Base-by-base conservation (phyloP, 2,329 filamentous ascomycete species). In the Tricladium varicosporioides region DNA sequence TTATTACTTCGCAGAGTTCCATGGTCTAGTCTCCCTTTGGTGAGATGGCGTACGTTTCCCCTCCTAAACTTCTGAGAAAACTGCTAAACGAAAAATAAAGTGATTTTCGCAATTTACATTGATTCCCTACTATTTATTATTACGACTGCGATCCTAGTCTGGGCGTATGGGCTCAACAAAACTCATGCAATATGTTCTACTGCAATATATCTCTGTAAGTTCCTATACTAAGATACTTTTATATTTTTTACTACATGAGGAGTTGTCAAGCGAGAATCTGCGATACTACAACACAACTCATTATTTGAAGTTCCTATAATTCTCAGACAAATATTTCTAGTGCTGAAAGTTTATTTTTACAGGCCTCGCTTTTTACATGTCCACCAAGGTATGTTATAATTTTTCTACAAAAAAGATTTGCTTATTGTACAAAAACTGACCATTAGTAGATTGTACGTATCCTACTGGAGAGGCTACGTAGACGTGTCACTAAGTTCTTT, bases 101-200 rank as follows among this genome's bases (percentile, higher is more conserved):
- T 65, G 3, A 59, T 61, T 19, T 52, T 86, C 36, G 74, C 76
- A 2, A 82, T 87, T 22, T 86, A 86, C 62, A 36, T 74, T 59
- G 82, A 86, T 61, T 86, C 83, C 0, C 82, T 80, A 56, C 60
- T 80, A 4, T 87, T 87, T 64, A 80, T 85, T 18, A 76, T 85
- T 63, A 76, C 76, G 4, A 81, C 82, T 2, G 76, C 78, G 1
- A 71, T 86, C 10, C 67, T 87, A 14, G 76, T 83, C 53, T 78
- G 81, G 60, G 79, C 82, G 0, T 74, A 84, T 53, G 81, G 82
- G 1, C 74, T 86, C 52, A 81, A 84, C 58, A 73, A 72, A 14
- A 79, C 74, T 40, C 62, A 72, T 4, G 65, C 67, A 1, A 74
- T 81, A 8, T 87, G 84, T 65, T 78, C 81, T 43, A 76, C 78